Conservation (phyloP, 1,284 basidiomycete genomes). For the Malassezia psittaci region DNA sequence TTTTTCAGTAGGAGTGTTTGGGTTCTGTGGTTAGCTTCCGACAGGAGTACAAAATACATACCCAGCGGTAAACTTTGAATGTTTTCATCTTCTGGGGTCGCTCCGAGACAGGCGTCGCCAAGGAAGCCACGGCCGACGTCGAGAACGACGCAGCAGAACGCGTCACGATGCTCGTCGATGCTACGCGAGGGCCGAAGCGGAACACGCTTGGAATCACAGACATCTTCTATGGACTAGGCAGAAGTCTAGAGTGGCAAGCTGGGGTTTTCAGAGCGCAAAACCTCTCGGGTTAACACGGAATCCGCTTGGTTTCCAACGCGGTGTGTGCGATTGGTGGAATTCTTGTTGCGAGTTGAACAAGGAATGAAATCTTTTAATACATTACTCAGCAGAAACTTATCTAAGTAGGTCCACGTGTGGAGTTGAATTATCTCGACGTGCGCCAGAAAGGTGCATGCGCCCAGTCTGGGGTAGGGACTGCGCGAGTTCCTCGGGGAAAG, state of each 20-base stretch:
- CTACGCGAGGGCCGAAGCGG: conserved; percentile 2
- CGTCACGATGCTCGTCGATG: neutral
- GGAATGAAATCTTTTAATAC: no score
- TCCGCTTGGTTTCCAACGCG: no score
- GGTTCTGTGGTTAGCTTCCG: conserved; percentile 56
- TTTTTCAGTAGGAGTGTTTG: conserved; percentile 84
- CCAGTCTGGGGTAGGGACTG: neutral
- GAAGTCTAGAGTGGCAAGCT: no score
- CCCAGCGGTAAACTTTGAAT: conserved; percentile 48
- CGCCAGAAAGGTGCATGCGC: conserved; percentile 6
- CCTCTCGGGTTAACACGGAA: no score
- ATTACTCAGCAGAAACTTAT: no score
- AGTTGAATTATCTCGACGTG: neutral
- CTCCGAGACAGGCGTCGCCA: conserved; percentile 39
- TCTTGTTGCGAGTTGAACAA: no score
- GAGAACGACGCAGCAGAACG: conserved; percentile 26
- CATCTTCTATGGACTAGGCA: no score
- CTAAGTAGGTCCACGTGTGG: neutral
- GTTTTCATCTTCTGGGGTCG: conserved; percentile 35
- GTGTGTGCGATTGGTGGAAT: no score
- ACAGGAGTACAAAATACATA: conserved; percentile 1
- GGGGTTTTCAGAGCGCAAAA: neutral
- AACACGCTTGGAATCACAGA: conserved; percentile 2
- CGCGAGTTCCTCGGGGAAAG: conserved; percentile 13
- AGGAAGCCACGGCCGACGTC: conserved; percentile 27